These are phyloP conservation scores for Omphalotus olearius DNA, from an alignment of 1,284 basidiomycete genomes.

Conservation along the genomic window DNA sequence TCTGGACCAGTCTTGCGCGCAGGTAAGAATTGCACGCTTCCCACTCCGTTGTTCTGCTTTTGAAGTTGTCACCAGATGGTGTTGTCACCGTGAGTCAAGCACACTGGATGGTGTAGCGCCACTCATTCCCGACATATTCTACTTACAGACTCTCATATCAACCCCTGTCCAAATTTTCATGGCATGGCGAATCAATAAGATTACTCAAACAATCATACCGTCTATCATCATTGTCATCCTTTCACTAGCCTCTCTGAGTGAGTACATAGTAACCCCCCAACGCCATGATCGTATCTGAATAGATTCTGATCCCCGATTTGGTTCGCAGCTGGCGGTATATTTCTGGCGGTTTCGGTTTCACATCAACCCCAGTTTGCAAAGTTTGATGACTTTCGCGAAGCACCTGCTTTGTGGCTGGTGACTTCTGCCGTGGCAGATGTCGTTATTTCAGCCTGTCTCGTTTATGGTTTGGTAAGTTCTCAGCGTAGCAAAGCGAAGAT, in stretches of 20 bases:
- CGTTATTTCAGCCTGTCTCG: constrained; percentile 8
- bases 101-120: no score
- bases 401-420: constrained; percentile 10
- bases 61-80: background rate
- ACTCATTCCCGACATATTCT: background rate
- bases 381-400: constrained; percentile 2
- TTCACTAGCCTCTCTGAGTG: constrained; percentile 8
- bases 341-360: constrained; percentile 1
- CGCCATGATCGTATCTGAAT: background rate
- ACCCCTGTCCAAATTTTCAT: constrained; percentile 23
- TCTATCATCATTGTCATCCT: background rate
- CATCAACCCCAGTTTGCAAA: background rate
- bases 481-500: no score
- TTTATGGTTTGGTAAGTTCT: constrained; percentile 7
- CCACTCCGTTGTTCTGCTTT: background rate
- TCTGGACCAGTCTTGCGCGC: constrained; percentile 2
- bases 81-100: no score
- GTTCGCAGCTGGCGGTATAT: constrained; percentile 9
- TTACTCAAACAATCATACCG: constrained; percentile 6
- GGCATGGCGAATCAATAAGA: constrained; percentile 20
- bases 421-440: constrained; percentile 12
- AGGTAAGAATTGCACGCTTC: constrained; percentile 17
- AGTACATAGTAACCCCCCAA: background rate
- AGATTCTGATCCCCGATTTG: background rate
- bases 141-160: constrained; percentile 19